These are phyloP conservation scores for Cryptococcus sp. DNA, from an alignment of 1,284 basidiomycete genomes.

Conservation along the genomic window DNA sequence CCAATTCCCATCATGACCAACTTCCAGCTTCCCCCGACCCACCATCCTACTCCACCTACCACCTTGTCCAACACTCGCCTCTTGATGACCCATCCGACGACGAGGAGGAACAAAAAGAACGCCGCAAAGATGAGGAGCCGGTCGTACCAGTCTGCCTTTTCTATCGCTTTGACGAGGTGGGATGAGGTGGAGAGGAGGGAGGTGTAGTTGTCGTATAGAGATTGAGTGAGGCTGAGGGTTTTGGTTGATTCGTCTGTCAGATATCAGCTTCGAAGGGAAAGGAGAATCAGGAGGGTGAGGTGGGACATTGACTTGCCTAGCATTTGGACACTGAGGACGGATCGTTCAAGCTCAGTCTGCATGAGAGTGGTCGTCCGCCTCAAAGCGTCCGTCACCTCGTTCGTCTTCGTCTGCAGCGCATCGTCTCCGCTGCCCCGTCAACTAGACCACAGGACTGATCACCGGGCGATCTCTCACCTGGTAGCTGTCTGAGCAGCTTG, in stretches of 20 bases:
- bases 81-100: conserved; percentile 77
- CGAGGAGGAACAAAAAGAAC: conserved; percentile 74
- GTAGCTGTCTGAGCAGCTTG: conserved; percentile 14
- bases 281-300: not conserved
- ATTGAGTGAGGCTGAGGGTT: conserved; percentile 65
- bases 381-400: conserved; percentile 78
- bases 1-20: conserved; percentile 33
- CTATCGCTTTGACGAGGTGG: conserved; percentile 73
- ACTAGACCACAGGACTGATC: too few relatives aligned
- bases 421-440: conserved; percentile 67
- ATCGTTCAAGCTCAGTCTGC: conserved; percentile 84
- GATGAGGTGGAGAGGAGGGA: conserved; percentile 70
- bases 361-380: conserved; percentile 76
- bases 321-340: conserved; percentile 76
- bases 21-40: conserved; percentile 36
- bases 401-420: conserved; percentile 74
- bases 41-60: conserved; percentile 42
- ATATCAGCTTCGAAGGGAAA: not conserved
- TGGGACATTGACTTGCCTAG: conserved; percentile 57
- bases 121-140: conserved; percentile 72
- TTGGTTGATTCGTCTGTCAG: conserved; percentile 67
- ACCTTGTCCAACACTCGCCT: conserved; percentile 67
- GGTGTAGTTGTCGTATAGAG: conserved; percentile 71
- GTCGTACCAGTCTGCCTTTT: conserved; percentile 87
- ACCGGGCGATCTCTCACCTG: too few relatives aligned